Evolutionary conservation across 2,329 filamentous ascomycete species (phyloP).

Genomic region (Tolypocladium endophyticum): DNA sequence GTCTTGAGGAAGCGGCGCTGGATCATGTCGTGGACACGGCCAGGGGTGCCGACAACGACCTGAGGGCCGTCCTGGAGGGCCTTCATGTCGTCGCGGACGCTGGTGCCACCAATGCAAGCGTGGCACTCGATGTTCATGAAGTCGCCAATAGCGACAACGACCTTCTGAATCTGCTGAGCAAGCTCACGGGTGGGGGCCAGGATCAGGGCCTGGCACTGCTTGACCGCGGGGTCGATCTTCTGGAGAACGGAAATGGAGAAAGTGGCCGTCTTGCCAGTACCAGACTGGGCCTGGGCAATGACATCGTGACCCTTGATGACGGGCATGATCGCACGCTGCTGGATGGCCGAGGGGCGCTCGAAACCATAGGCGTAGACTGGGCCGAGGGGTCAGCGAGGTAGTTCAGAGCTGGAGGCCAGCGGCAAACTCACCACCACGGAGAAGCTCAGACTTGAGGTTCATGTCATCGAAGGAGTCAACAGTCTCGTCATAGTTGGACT

Average conservation of each 20-base stretch:
- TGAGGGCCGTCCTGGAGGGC: constrained; percentile 91
- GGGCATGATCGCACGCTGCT: constrained; percentile 99
- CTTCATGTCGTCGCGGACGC: constrained; percentile 97
- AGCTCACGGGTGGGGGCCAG: constrained; percentile 97
- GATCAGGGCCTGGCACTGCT: constrained; percentile 96
- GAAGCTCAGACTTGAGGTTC: constrained; percentile 92
- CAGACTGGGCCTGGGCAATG: constrained; percentile 98
- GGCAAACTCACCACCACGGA: constrained; percentile 63
- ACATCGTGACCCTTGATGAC: constrained; percentile 99
- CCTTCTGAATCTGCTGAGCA: constrained; percentile 99
- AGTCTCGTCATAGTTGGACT: constrained; percentile 99
- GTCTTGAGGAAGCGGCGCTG: constrained; percentile 95
- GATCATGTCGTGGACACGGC: constrained; percentile 99
- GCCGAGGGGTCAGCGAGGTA: constrained; percentile 13
- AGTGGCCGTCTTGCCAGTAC: constrained; percentile 98
- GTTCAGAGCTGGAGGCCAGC: not conserved
- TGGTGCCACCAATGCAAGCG: constrained; percentile 97
- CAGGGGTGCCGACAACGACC: constrained; percentile 94
- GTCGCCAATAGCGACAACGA: constrained; percentile 95
- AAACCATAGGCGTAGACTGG: constrained; percentile 97
- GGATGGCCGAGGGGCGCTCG: constrained; percentile 98
- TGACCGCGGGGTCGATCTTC: constrained; percentile 92
- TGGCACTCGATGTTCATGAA: constrained; percentile 99
- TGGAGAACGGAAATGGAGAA: constrained; percentile 99
- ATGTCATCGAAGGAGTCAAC: constrained; percentile 99